These are phyloP conservation scores for Paramecium sonneborni DNA, from an alignment of 73 alveolate genomes.

Conservation along the genomic window DNA sequence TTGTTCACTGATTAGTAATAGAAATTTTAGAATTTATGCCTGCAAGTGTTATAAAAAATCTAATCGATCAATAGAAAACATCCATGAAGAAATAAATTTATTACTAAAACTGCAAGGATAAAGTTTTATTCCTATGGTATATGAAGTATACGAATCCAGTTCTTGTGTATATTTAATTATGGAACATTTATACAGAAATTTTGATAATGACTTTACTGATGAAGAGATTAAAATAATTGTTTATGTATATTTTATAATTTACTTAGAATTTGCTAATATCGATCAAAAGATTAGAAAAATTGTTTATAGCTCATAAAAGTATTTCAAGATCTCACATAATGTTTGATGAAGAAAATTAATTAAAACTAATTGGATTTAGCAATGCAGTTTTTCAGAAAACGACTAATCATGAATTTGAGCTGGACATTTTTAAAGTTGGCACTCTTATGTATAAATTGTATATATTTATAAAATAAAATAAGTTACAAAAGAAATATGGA, in stretches of 20 bases:
- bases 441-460: background rate
- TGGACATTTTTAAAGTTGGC: background rate
- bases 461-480: background rate
- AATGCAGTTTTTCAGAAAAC: background rate
- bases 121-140: background rate
- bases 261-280: background rate
- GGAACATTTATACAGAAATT: background rate
- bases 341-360: constrained; percentile 6
- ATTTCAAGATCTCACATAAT: background rate
- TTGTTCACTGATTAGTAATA: background rate
- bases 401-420: constrained; percentile 7
- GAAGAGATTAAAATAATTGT: background rate
- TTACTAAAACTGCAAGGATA: background rate
- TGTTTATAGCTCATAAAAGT: background rate
- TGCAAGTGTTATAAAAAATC: background rate
- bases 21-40: background rate
- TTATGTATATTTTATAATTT: background rate
- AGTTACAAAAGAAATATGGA: background rate
- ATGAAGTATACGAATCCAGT: background rate
- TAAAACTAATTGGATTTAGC: background rate
- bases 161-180: background rate
- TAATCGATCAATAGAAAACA: background rate
- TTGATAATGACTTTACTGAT: background rate
- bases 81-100: background rate
- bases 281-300: background rate